A percentile compares a stretch with the other conserved stretches of the same genome.
phyloP scores from a whole-genome alignment of 371 early-diverging fungal genomes.

The Saksenaea vasiformis region DNA sequence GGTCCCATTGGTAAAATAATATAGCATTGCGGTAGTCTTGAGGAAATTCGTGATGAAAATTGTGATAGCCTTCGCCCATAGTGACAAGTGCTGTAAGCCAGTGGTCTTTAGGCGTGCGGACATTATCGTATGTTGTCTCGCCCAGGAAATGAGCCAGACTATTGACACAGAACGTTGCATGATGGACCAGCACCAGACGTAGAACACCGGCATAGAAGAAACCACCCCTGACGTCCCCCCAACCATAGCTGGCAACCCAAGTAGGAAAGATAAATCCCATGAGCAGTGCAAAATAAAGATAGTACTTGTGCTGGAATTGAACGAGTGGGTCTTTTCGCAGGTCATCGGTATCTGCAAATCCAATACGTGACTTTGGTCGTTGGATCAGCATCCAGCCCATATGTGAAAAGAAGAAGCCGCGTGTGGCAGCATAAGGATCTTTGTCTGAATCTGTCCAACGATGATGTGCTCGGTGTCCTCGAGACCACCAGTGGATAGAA shows the following conservation, averaged over 20 bases:
- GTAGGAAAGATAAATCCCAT: slow-evolving; percentile 82
- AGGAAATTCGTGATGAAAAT: slow-evolving; percentile 96
- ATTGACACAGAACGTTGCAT: slow-evolving; percentile 96
- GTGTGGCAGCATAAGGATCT: slow-evolving; percentile 89
- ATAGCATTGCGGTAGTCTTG: slow-evolving; percentile 96
- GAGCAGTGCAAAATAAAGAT: slow-evolving; percentile 67
- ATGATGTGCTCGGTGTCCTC: slow-evolving; percentile 92
- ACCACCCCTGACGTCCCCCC: slow-evolving; percentile 93
- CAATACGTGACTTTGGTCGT: slow-evolving; percentile 71
- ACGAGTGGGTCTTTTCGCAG: slow-evolving; percentile 79
- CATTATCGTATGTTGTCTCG: slow-evolving; percentile 79
- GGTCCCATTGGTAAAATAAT: slow-evolving; percentile 88
- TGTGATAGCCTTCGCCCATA: slow-evolving; percentile 87
- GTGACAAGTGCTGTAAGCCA: slow-evolving; percentile 82
- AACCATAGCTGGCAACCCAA: slow-evolving; percentile 79
- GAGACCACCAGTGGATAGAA: slow-evolving; percentile 84
- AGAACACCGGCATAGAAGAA: slow-evolving; percentile 83
- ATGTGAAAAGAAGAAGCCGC: slow-evolving; percentile 87
- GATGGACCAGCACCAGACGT: slow-evolving; percentile 84
- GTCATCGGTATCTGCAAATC: slow-evolving; percentile 85
- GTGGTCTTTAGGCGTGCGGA: slow-evolving; percentile 79
- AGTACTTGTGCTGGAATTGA: slow-evolving; percentile 84
- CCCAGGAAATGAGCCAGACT: slow-evolving; percentile 86
- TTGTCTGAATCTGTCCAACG: slow-evolving; percentile 87
- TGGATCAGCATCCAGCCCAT: slow-evolving; percentile 90